Evolutionary conservation across 305 asterid species (phyloP), one percentile per base, ranked within the genome.

Genomic region (Stenogyne calaminthoides): DNA sequence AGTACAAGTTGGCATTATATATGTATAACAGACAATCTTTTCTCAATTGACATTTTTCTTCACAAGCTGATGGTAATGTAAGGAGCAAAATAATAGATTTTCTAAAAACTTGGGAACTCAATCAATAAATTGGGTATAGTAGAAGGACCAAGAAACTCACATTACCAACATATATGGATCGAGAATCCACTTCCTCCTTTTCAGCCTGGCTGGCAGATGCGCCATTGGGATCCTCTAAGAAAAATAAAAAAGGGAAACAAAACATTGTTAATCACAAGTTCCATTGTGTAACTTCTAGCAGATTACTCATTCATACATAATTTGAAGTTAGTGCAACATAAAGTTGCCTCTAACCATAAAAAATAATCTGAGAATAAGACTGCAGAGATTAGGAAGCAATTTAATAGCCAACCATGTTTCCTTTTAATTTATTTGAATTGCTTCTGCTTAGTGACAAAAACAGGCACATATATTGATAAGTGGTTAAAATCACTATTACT

Each of bases 161-260:
- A 77, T 92, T 92, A 58, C 98, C 98, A 70, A 92, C 98, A 85
- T 86, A 90, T 77, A 92, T 87, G 32, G 98, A 92, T 52, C 97
- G 91, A 61, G 88, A 22, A 82, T 90, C 97, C 82, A 84, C 96
- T 87, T 88, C 97, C 79, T 91, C 98, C 86, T 91, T 92, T 65
- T 89, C 97, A 69, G 89, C 90, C 78, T 86, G 94, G 80, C 83
- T 77, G 69, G 84, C 87, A 72, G 95, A 74, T 75, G 81, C 67
- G 71, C 87, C 89, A 54, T 76, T 63, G 59, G 93, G 76, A 77
- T 89, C 95, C 29, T 86, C 92, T 82, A 61, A 69, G 36, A 79
- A 66, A 78, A 65, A 51, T 71, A 46, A 70, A 77, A 60, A 72
- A 12, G 40, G 69, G 52, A 66, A 51, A 55, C 25, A 42, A 76